These are phyloP conservation scores for Syzygium aromaticum DNA, from an alignment of 345 rosid species.

Conservation along the genomic window DNA sequence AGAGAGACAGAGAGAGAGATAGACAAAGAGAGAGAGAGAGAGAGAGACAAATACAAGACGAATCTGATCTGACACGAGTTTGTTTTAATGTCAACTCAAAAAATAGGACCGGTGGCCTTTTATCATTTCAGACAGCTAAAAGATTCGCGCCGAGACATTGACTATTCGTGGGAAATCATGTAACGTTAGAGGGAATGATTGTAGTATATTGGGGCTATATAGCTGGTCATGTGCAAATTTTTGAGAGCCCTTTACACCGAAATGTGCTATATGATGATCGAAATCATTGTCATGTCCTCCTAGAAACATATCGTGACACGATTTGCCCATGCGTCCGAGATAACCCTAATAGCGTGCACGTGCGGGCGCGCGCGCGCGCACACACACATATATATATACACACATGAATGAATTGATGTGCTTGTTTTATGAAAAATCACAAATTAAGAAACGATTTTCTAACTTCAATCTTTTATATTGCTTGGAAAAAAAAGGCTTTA, in stretches of 20 bases:
- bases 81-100: conserved; percentile 3
- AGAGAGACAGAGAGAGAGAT: neutral
- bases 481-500: neutral
- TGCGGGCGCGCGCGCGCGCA: no score
- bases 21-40: neutral
- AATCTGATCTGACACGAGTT: conserved; percentile 4
- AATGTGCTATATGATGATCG: neutral
- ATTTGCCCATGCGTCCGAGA: neutral
- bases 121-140: neutral
- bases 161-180: neutral
- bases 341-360: neutral
- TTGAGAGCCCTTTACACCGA: neutral
- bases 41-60: neutral
- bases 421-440: neutral
- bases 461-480: neutral
- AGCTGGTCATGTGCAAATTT: neutral
- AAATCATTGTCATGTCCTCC: neutral
- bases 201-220: neutral
- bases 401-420: neutral
- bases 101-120: neutral
- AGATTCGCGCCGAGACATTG: conserved; percentile 9
- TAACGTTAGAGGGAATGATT: neutral
- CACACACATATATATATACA: no score
- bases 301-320: neutral
- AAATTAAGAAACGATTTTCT: neutral